These are phyloP conservation scores for Cyberlindnera euphorbiiphila DNA, from an alignment of 805 yeast species.

Conservation along the genomic window DNA sequence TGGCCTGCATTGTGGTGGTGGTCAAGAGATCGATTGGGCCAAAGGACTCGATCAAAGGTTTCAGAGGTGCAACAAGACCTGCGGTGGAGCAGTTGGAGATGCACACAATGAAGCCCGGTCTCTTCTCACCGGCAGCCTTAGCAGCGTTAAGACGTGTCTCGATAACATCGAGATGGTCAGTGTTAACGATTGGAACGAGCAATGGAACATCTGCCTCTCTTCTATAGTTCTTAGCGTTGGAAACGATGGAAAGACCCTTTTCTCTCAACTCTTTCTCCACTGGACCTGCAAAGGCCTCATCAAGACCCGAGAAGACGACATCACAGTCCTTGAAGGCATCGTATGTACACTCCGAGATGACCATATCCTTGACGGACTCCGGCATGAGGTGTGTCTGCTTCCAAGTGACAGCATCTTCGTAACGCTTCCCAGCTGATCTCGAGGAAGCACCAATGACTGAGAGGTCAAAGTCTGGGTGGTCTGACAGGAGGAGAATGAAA, in stretches of 20 bases:
- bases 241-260: constrained; percentile 77
- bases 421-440: constrained; percentile 88
- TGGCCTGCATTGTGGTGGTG: constrained; percentile 92
- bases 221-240: constrained; percentile 96
- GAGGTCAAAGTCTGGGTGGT: constrained; percentile 88
- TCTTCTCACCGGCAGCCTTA: constrained; percentile 48
- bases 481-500: constrained; percentile 75
- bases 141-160: constrained; percentile 55
- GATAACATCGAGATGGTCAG: constrained; percentile 79
- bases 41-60: constrained; percentile 84
- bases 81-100: constrained; percentile 99
- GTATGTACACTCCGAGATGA: constrained; percentile 74
- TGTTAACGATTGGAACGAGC: constrained; percentile 91
- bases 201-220: constrained; percentile 84
- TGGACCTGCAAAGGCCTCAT: constrained; percentile 88
- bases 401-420: constrained; percentile 87
- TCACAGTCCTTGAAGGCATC: constrained; percentile 85
- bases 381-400: constrained; percentile 88
- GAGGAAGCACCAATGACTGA: constrained; percentile 87
- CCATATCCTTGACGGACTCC: constrained; percentile 51
- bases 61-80: constrained; percentile 93
- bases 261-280: constrained; percentile 83
- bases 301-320: constrained; percentile 91
- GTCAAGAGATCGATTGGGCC: constrained; percentile 89
- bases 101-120: constrained; percentile 84